A percentile compares a stretch with the other conserved stretches of the same genome.
phyloP scores from a whole-genome alignment of 2,329 filamentous ascomycete genomes.

The Aspergillus piperis region DNA sequence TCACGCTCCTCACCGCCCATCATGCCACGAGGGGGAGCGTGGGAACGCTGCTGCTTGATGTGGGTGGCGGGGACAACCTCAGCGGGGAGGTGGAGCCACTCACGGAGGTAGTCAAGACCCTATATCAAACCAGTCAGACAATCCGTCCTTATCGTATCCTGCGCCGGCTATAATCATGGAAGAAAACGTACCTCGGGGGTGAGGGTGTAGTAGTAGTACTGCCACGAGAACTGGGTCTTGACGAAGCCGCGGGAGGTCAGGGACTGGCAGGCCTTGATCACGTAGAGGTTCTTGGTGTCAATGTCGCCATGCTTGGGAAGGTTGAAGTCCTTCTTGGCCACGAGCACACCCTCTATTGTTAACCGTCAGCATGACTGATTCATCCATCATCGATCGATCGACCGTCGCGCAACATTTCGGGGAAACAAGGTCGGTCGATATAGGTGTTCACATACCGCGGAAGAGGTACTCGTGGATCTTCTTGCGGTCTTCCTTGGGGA shows the following conservation, averaged over 20 bases:
- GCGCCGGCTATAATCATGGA: too few species aligned
- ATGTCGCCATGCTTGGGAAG: slow-evolving; percentile 96
- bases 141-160: background rate
- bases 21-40: slow-evolving; percentile 98
- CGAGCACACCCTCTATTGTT: slow-evolving; percentile 72
- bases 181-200: slow-evolving; percentile 67
- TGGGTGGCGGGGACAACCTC: slow-evolving; percentile 99
- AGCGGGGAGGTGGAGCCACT: slow-evolving; percentile 99
- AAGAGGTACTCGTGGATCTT: slow-evolving; percentile 99
- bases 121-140: slow-evolving; percentile 12
- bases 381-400: background rate
- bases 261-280: slow-evolving; percentile 98
- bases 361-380: slow-evolving; percentile 5
- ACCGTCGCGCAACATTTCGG: slow-evolving; percentile 1
- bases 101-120: slow-evolving; percentile 99
- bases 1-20: slow-evolving; percentile 83
- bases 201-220: slow-evolving; percentile 99
- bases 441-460: slow-evolving; percentile 62
- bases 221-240: slow-evolving; percentile 99
- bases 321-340: slow-evolving; percentile 99
- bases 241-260: slow-evolving; percentile 97
- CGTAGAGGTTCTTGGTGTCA: slow-evolving; percentile 99
- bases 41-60: slow-evolving; percentile 99
- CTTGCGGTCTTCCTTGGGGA: slow-evolving; percentile 99
- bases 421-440: slow-evolving; percentile 16